These are phyloP conservation scores for Phycomyces blakesleeanus DNA, from an alignment of 192 early-diverging fungal species.

Conservation along the genomic window DNA sequence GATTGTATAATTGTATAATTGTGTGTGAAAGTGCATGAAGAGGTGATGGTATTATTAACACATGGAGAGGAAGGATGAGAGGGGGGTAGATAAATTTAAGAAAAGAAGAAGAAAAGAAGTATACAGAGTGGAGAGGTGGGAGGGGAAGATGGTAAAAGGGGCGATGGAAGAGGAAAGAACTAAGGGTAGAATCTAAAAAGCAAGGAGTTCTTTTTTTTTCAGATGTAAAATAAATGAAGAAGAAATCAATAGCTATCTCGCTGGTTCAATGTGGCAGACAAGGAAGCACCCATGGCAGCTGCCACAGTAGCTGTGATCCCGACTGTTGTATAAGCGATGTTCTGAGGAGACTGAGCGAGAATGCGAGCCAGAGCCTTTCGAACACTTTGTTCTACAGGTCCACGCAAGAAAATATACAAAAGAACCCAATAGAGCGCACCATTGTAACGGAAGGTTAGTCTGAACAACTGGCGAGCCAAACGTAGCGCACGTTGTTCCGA, in stretches of 20 bases:
- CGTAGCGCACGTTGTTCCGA: conserved; percentile 20
- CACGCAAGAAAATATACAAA: conserved; percentile 26
- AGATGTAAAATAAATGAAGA: neutral
- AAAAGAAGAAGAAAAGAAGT: too few relatives aligned
- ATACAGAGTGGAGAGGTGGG: too few relatives aligned
- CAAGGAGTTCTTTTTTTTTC: neutral
- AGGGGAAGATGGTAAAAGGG: too few relatives aligned
- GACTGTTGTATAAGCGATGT: conserved; percentile 25
- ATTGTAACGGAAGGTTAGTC: conserved; percentile 25
- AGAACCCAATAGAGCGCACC: conserved; percentile 33
- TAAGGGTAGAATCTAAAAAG: neutral
- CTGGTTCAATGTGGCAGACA: neutral
- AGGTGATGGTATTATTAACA: too few relatives aligned
- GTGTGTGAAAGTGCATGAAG: too few relatives aligned
- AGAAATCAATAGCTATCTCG: neutral
- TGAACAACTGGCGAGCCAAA: conserved; percentile 16
- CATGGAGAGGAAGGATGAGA: too few relatives aligned
- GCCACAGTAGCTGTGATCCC: conserved; percentile 23
- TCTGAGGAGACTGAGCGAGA: conserved; percentile 1
- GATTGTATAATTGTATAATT: too few relatives aligned
- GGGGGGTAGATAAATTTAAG: too few relatives aligned
- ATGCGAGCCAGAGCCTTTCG: conserved; percentile 11
- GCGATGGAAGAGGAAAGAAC: too few relatives aligned
- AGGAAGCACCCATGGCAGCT: conserved; percentile 13
- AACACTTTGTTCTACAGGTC: conserved; percentile 24